phyloP scores from a whole-genome alignment of 768 basidiomycete genomes.

The Lactarius akahatsu region DNA sequence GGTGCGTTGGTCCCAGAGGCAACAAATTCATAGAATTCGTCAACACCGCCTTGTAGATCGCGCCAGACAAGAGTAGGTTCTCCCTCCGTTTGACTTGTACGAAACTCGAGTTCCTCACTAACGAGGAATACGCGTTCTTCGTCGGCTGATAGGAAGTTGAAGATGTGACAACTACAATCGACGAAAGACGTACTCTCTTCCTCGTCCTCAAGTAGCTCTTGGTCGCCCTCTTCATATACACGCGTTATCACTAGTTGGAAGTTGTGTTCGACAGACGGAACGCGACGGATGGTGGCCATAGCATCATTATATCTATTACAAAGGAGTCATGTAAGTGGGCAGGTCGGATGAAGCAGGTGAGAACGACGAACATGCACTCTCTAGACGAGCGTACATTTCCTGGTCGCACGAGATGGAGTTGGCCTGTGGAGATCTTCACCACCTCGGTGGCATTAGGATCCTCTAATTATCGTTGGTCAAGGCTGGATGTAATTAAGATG shows the following conservation, averaged over 20 bases:
- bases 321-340: slow-evolving; percentile 1
- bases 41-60: slow-evolving; percentile 86
- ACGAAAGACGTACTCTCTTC: slow-evolving; percentile 64
- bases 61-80: slow-evolving; percentile 89
- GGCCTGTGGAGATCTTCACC: slow-evolving; percentile 89
- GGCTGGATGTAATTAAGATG: slow-evolving; percentile 6
- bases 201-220: slow-evolving; percentile 91
- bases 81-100: slow-evolving; percentile 66
- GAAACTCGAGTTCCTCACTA: slow-evolving; percentile 86
- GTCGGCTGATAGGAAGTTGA: slow-evolving; percentile 57
- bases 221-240: slow-evolving; percentile 96
- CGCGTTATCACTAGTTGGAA: slow-evolving; percentile 94
- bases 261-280: slow-evolving; percentile 71
- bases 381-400: slow-evolving; percentile 88
- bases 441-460: slow-evolving; percentile 95
- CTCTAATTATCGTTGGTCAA: slow-evolving; percentile 50
- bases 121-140: slow-evolving; percentile 93
- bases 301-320: slow-evolving; percentile 85
- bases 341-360: not conserved
- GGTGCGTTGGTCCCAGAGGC: slow-evolving; percentile 69
- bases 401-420: slow-evolving; percentile 87
- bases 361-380: slow-evolving; percentile 87
- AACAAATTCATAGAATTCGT: slow-evolving; percentile 93
- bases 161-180: slow-evolving; percentile 4
- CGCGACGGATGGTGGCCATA: slow-evolving; percentile 88